Conservation (phyloP, 225 moss, liverwort and hornwort genomes). For the Physcomitrium patens region DNA sequence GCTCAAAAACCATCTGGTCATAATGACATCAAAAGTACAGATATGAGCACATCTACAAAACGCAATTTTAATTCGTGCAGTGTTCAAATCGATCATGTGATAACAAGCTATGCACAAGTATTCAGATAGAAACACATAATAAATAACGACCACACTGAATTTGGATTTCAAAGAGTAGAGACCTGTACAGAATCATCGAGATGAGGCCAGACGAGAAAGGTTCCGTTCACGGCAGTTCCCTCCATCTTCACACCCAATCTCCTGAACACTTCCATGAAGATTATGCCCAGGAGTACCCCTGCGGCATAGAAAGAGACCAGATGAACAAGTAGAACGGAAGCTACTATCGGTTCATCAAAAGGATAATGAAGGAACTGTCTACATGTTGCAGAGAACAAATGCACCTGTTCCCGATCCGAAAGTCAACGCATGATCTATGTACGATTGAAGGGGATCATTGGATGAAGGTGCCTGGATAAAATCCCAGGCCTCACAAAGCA, state of each 20-base stretch:
- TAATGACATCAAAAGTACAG: too few species aligned
- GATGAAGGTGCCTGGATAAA: constrained; percentile 22
- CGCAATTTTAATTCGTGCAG: too few species aligned
- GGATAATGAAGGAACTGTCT: too few species aligned
- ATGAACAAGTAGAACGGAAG: too few species aligned
- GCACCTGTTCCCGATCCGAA: constrained; percentile 30
- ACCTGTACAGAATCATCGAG: constrained; percentile 34
- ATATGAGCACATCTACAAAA: too few species aligned
- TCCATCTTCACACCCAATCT: constrained; percentile 35
- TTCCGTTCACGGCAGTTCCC: constrained; percentile 23
- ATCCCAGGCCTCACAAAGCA: constrained; percentile 15
- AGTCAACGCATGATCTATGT: constrained; percentile 28
- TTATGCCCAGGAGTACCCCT: constrained; percentile 33
- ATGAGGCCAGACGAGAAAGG: constrained; percentile 29
- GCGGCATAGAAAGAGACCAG: not conserved
- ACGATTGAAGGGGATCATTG: constrained; percentile 24
- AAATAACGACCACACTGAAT: not conserved
- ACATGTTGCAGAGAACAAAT: too few species aligned
- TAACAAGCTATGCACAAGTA: too few species aligned
- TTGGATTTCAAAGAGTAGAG: not conserved
- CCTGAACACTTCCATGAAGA: constrained; percentile 32
- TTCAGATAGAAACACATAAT: too few species aligned
- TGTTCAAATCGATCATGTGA: too few species aligned
- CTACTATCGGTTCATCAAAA: too few species aligned
- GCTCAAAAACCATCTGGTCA: constrained; percentile 35